Conservation (phyloP, 2,329 filamentous ascomycete genomes). For the Neonectria sp. region DNA sequence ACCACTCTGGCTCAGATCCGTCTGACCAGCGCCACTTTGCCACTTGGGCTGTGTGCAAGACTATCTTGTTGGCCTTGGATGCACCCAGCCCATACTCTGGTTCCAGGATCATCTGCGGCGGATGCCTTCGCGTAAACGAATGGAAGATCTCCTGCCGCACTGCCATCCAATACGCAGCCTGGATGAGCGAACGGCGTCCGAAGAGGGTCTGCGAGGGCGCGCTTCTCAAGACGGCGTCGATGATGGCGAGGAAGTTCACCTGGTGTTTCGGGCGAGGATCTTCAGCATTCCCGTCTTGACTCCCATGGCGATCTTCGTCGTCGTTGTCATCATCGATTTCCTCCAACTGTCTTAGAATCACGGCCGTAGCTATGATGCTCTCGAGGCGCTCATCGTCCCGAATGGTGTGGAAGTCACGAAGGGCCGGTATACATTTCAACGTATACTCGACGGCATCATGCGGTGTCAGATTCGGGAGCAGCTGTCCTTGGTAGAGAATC, state of each 20-base stretch:
- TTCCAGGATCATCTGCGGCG: constrained; percentile 55
- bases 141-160: constrained; percentile 59
- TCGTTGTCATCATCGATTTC: constrained; percentile 59
- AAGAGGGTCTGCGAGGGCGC: constrained; percentile 56
- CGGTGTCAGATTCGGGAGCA: constrained; percentile 52
- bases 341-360: constrained; percentile 58
- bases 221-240: constrained; percentile 57
- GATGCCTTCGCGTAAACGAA: constrained; percentile 56
- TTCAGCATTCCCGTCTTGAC: background rate
- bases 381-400: constrained; percentile 57
- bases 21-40: constrained; percentile 59
- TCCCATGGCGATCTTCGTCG: constrained; percentile 33
- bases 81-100: constrained; percentile 53
- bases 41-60: constrained; percentile 59
- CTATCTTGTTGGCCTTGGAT: constrained; percentile 57
- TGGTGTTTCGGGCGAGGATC: constrained; percentile 39
- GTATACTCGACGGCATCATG: constrained; percentile 59
- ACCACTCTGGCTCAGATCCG: constrained; percentile 54
- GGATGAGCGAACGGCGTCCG: constrained; percentile 53
- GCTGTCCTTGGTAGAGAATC: constrained; percentile 56
- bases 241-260: constrained; percentile 59
- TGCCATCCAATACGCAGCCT: constrained; percentile 60
- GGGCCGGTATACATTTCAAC: constrained; percentile 57
- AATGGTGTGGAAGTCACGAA: constrained; percentile 55
- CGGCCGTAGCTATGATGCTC: constrained; percentile 58